phyloP scores from a whole-genome alignment of 139 green algal genomes.

The Eudorina sp. region DNA sequence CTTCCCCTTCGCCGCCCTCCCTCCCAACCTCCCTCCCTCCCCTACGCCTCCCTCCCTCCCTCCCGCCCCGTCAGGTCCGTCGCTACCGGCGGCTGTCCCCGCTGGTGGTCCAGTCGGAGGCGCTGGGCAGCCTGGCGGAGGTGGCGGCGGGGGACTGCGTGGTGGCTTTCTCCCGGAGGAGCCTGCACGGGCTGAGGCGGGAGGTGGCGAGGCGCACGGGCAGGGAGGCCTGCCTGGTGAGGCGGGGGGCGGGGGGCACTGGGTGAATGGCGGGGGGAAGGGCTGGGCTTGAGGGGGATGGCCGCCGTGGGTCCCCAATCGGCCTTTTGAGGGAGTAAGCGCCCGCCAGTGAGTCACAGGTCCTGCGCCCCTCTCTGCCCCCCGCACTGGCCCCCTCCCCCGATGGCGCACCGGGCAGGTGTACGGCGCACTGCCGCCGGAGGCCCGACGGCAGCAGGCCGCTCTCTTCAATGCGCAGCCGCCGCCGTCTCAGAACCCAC shows the following conservation, averaged over 20 bases:
- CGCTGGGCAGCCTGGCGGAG: slow-evolving; percentile 46
- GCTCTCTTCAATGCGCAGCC: slow-evolving; percentile 54
- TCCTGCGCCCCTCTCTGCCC: no score
- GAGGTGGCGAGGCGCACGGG: slow-evolving; percentile 44
- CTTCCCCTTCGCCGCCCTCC: not conserved
- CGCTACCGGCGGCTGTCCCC: slow-evolving; percentile 83
- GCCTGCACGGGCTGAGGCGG: slow-evolving; percentile 50
- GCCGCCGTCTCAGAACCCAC: not conserved
- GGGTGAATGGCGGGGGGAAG: no score
- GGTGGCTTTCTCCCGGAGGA: slow-evolving; percentile 86
- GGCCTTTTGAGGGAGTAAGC: no score
- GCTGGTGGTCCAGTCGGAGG: slow-evolving; percentile 67
- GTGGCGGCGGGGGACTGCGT: slow-evolving; percentile 92
- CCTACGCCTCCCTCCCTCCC: not conserved
- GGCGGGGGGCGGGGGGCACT: not conserved
- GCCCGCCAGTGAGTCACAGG: no score
- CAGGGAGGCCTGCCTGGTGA: slow-evolving; percentile 31
- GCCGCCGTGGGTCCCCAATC: not conserved
- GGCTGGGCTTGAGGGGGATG: not conserved
- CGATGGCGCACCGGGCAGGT: slow-evolving; percentile 29
- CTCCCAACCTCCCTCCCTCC: no score
- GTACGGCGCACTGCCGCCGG: slow-evolving; percentile 58
- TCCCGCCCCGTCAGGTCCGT: slow-evolving; percentile 34
- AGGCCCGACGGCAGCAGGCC: slow-evolving; percentile 54
- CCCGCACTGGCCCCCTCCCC: no score